Conservation (phyloP, 2,329 filamentous ascomycete species). For the Stagonosporopsis vannaccii region DNA sequence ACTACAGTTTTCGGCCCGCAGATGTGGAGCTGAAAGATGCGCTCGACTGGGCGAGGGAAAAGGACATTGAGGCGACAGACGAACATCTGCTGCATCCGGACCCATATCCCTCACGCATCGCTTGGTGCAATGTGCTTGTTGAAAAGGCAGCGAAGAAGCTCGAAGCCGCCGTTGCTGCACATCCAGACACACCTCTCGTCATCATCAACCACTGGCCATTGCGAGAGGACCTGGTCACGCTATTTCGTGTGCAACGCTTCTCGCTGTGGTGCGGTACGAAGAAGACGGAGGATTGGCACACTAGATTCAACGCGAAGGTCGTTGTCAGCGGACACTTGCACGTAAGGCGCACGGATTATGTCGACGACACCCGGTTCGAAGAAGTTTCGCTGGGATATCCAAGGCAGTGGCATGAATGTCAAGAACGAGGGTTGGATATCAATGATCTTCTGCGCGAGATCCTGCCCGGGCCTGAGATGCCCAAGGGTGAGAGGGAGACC, state of each 20-base stretch:
- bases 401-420: slow-evolving; percentile 55
- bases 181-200: slow-evolving; percentile 48
- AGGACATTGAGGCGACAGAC: slow-evolving; percentile 56
- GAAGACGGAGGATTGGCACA: slow-evolving; percentile 57
- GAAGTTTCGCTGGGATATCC: slow-evolving; percentile 58
- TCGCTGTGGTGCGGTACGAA: slow-evolving; percentile 58
- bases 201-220: slow-evolving; percentile 58
- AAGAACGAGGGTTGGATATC: slow-evolving; percentile 53
- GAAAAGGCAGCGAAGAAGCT: slow-evolving; percentile 52
- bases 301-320: slow-evolving; percentile 55
- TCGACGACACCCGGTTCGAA: slow-evolving; percentile 56
- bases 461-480: slow-evolving; percentile 50
- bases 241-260: slow-evolving; percentile 54
- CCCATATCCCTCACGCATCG: slow-evolving; percentile 53
- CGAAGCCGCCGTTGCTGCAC: slow-evolving; percentile 37
- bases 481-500: slow-evolving; percentile 34
- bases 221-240: slow-evolving; percentile 53
- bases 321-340: slow-evolving; percentile 58
- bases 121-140: slow-evolving; percentile 55
- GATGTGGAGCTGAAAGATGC: slow-evolving; percentile 59
- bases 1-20: slow-evolving; percentile 64
- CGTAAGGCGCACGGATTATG: slow-evolving; percentile 57
- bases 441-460: slow-evolving; percentile 57
- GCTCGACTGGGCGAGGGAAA: slow-evolving; percentile 55
- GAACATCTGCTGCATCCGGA: slow-evolving; percentile 56